Percentiles rank a stretch among this genome's conserved stretches.
These are phyloP conservation scores for Fusarium annulatum DNA, from an alignment of 2,329 filamentous ascomycete genomes.

Conservation along the genomic window DNA sequence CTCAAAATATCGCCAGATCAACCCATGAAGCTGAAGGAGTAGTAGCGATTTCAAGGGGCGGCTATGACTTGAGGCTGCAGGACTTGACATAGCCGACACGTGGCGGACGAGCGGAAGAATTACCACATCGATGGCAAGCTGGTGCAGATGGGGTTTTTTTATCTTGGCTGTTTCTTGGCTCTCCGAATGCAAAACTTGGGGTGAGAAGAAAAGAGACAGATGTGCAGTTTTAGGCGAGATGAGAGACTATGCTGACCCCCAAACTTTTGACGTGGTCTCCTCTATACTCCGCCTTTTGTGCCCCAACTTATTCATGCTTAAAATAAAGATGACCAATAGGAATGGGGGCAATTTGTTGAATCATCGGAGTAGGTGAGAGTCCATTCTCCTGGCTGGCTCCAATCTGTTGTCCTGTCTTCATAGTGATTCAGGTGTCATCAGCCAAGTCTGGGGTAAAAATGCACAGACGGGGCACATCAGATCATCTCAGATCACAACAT, in stretches of 20 bases:
- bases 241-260: background rate
- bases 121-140: background rate
- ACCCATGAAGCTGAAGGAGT: background rate
- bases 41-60: conserved; percentile 1
- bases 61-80: conserved; percentile 8
- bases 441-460: background rate
- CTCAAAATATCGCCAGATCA: background rate
- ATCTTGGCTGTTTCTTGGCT: conserved; percentile 18
- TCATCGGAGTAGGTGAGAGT: background rate
- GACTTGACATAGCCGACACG: background rate
- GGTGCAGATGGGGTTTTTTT: background rate
- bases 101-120: conserved; percentile 25
- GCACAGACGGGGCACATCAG: conserved; percentile 18
- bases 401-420: background rate
- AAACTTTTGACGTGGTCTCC: background rate
- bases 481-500: conserved; percentile 26
- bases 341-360: background rate
- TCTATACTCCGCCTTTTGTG: conserved; percentile 10
- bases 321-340: conserved; percentile 1
- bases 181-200: background rate
- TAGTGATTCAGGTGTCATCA: background rate
- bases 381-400: background rate
- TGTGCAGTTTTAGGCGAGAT: background rate
- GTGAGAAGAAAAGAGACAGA: background rate
- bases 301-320: conserved; percentile 27